A percentile compares a stretch with the other conserved stretches of the same genome.
Evolutionary conservation across 257 asterid genomes (phyloP).

Genomic region (Jacaranda copaia): DNA sequence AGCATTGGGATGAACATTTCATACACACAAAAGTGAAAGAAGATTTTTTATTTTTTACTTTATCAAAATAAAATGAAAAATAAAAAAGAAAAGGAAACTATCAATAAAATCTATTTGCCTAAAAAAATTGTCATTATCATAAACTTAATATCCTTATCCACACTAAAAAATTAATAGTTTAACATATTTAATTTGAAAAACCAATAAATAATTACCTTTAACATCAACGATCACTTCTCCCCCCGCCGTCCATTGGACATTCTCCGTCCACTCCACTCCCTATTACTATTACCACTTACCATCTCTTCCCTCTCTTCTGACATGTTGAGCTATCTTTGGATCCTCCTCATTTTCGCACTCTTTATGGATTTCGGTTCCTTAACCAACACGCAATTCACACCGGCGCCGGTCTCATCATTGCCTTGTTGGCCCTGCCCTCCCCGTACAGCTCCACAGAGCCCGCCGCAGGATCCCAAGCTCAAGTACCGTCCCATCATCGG

Average conservation of each 20-base stretch:
- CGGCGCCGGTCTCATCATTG: conserved; percentile 33
- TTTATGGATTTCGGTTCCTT: conserved; percentile 33
- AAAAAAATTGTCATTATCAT: background rate
- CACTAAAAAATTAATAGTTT: background rate
- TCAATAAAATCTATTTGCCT: background rate
- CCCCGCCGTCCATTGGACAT: background rate
- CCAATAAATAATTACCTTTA: background rate
- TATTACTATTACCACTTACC: background rate
- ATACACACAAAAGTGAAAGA: background rate
- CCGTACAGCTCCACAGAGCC: conserved; percentile 38
- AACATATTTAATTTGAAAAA: background rate
- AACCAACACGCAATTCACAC: conserved; percentile 22
- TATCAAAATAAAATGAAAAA: background rate
- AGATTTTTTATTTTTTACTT: background rate
- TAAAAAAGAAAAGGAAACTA: background rate
- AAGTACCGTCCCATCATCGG: conserved; percentile 73
- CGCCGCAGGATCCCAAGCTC: conserved; percentile 44
- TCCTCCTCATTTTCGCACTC: conserved; percentile 47
- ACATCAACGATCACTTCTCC: background rate
- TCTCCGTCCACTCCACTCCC: background rate
- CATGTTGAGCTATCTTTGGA: conserved; percentile 48
- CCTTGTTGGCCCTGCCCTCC: conserved; percentile 37
- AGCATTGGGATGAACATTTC: no score
- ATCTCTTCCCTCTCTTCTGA: conserved; percentile 29
- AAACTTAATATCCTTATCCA: background rate